Evolutionary conservation across 1,284 basidiomycete genomes (phyloP), one percentile per base, ranked within the genome.

Genomic region (Athelia sp.): DNA sequence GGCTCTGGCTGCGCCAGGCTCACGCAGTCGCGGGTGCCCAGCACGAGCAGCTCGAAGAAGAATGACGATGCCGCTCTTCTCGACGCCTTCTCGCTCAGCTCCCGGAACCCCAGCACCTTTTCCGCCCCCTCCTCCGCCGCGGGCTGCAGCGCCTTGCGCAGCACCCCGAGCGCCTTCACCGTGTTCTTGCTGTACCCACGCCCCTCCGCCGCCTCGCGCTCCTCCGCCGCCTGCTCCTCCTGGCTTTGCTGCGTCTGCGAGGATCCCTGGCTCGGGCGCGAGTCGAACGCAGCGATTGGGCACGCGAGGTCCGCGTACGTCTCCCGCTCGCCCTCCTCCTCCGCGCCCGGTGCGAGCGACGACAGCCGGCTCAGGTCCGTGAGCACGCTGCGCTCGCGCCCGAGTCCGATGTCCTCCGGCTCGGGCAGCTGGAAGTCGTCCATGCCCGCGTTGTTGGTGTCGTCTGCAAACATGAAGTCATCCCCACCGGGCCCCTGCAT

Each of bases 31-130:
- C 91, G 85, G 1, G 95, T 98, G 9, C 92, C 88, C 2, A 99
- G 81, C 3, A 98, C 92, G 24, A 99, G 84, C 47, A 98, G 71
- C 69, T 99, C 96, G 62, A 98, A 99, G 78, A 99, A 99, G 78
- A 99, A 98, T 2, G 91, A 85, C 0, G 94, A 84, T 0, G 95
- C 93, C 3, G 94, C 96, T 43, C 93, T 84, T 47, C 92, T 85
- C 8, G 90, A 89, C 8, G 93, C 91, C 79, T 87, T 90, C 58
- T 84, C 73, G 2, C 88, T 77, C 70, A 89, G 80, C 59, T 79
- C 72, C 47, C 79, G 76, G 70, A 94, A 95, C 59, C 82, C 85
- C 56, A 93, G 66, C 4, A 72, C 69, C 65, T 82, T 84, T 36
- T 81, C 78, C 40, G 72, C 73, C 13, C 66, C 71, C 23, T 73